Base-by-base conservation (phyloP, 2,329 filamentous ascomycete genomes). In the Diaporthe citrichinensis region DNA sequence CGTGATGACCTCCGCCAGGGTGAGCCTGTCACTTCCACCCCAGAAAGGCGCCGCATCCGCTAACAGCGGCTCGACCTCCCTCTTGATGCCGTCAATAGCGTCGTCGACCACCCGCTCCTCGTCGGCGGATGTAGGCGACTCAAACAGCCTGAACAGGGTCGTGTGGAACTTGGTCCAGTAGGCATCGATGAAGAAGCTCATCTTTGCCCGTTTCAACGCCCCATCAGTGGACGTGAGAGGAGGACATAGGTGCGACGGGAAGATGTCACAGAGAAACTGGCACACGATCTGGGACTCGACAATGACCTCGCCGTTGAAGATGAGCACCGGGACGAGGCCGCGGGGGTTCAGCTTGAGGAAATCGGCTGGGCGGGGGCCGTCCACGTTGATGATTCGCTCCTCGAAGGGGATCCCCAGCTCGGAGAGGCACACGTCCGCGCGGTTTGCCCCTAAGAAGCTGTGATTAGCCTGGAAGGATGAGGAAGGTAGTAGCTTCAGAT, bases 331-430 rank as follows among this genome's bases (percentile, higher is more conserved):
- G 10, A 96, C 93, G 6, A 94, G 90, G 25, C 94, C 94, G 74
- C 93, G 91, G 78, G 93, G 93, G 84, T 95, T 95, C 80, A 96
- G 85, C 57, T 92, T 86, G 8, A 95, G 88, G 81, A 95, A 96
- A 86, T 92, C 94, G 65, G 89, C 86, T 39, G 93, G 90, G 7
- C 94, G 90, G 0, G 94, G 94, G 20, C 84, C 88, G 76, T 85
- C 83, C 61, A 96, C 86, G 81, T 95, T 92, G 78, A 96, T 93
- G 73, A 90, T 89, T 75, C 93, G 90, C 77, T 94, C 91, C 72
- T 93, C 91, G 79, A 90, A 93, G 0, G 89, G 85, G 44, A 94
- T 82, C 5, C 87, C 87, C 10, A 93, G 87, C 80, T 94, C 93
- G 55, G 88, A 86, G 49, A 95, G 87, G 20, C 89, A 88, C 74